Evolutionary conservation across 163 green algal genomes (phyloP).

Genomic region (Scenedesmus sp.): DNA sequence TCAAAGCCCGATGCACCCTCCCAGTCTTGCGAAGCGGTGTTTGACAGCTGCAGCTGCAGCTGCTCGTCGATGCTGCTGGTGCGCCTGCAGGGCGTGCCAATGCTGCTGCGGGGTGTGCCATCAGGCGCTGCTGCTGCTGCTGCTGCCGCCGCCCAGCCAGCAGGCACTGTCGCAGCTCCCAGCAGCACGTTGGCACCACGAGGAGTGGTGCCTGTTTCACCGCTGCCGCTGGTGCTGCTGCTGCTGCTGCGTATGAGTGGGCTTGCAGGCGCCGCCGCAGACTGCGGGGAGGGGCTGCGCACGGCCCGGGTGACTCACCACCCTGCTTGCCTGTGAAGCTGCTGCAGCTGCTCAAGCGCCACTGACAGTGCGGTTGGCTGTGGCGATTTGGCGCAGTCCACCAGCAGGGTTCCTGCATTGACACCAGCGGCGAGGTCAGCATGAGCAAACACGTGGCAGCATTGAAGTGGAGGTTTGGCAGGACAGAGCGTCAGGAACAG

Average conservation of each 20-base stretch:
- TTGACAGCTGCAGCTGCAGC: background rate
- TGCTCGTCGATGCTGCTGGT: background rate
- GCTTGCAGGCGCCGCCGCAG: background rate
- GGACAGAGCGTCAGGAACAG: too few relatives aligned
- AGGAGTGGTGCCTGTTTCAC: background rate
- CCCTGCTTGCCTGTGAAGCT: background rate
- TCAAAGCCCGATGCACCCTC: background rate
- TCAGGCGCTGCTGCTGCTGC: background rate
- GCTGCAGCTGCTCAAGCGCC: background rate
- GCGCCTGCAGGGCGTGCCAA: background rate
- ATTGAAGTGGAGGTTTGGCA: too few relatives aligned
- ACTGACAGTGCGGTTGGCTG: background rate
- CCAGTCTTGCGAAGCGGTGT: background rate
- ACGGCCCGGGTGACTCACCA: background rate
- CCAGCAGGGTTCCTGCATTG: slow-evolving; percentile 15
- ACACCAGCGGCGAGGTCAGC: background rate
- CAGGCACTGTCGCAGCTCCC: background rate
- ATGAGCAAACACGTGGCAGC: background rate
- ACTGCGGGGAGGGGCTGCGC: background rate
- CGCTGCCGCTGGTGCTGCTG: slow-evolving; percentile 14
- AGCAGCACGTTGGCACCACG: background rate
- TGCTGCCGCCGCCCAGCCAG: slow-evolving; percentile 11
- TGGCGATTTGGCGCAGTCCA: slow-evolving; percentile 10
- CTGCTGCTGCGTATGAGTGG: background rate
- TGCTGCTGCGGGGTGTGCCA: background rate